Evolutionary conservation across 179 eudicot genomes (phyloP), one percentile per base, ranked within the genome.

Genomic region (Sideroxylon spinosum): DNA sequence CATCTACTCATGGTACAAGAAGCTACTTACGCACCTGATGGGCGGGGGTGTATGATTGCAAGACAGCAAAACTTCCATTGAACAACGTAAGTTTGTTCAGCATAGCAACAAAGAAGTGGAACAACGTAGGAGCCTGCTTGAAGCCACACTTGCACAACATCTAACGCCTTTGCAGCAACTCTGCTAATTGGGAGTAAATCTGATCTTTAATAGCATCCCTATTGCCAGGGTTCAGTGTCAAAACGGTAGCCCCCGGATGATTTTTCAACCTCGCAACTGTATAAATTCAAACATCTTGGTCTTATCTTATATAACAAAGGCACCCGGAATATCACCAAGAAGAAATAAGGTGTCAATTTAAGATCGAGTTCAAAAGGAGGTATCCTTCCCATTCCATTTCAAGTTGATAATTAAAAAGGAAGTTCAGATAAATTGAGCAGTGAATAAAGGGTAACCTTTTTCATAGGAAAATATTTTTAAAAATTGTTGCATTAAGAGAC

Each of bases 211-310:
- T 81, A 20, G 88, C 80, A 76, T 93, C 97, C 80, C 97, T 83
- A 84, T 89, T 93, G 56, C 75, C 81, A 22, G 80, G 76, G 76
- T 85, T 85, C 50, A 94, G 86, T 4, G 91, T 86, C 83, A 87
- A 86, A 80, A 93, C 50, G 26, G 86, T 82, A 22, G 98, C 91
- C 62, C 91, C 93, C 28, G 95, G 90, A 87, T 93, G 92, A 83
- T 90, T 93, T 73, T 86, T 91, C 89, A 94, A 56, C 87, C 93
- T 93, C 13, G 92, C 90, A 87, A 94, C 98, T 94, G 94, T 83
- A 83, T 48, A 81, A 76, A 23, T 10, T 32, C 12, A 62, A 20
- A 71, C 14, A 37, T 46, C 23, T 9, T 9, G 8, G 17, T 74
- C 19, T 13, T 26, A 7, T 32, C 23, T n/a, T 10, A 73, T 28